Evolutionary conservation across 1,284 basidiomycete species (phyloP), one percentile per base, ranked within the genome.

Genomic region (Erythrobasidium hasegawianum): DNA sequence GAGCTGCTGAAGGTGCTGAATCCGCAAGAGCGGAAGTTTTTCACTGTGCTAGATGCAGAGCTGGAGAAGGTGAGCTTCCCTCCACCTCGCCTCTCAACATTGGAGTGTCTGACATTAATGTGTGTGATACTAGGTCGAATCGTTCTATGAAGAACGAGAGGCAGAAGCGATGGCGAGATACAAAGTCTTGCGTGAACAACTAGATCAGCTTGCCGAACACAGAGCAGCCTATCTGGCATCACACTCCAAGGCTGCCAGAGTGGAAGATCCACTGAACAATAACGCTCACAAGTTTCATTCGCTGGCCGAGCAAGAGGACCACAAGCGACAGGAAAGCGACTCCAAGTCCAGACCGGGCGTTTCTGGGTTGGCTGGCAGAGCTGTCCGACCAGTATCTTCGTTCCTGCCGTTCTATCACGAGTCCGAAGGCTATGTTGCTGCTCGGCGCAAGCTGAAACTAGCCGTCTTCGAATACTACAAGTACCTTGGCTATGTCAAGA

Each of bases 91-190:
- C n/a, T n/a, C n/a, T n/a, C n/a, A n/a, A n/a, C n/a, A n/a, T n/a
- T n/a, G n/a, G n/a, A n/a, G n/a, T n/a, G n/a, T n/a, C n/a, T n/a
- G n/a, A n/a, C n/a, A n/a, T n/a, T n/a, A n/a, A n/a, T n/a, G n/a
- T n/a, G n/a, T n/a, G n/a, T n/a, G n/a, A n/a, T n/a, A n/a, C n/a
- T 18, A 47, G 43, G 50, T 53, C 50, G 50, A 70, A 45, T 47
- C 52, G 1, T 97, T 97, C 76, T 97, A 90, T 75, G 74, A 83
- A 8, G 83, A 83, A 24, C 82, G 87, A 24, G 89, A 90, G 76
- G 79, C 81, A 24, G 89, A 91, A 70, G 85, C 87, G 77, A 77
- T 79, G 22, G 78, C 78, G 27, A 81, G 81, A 67, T 82, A 84
- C 64, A 76, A 77, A 67, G 77, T 80, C 16, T 79, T 95, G 0